Base-by-base conservation (phyloP, 2,329 filamentous ascomycete genomes). In the Trichoderma polysporum region DNA sequence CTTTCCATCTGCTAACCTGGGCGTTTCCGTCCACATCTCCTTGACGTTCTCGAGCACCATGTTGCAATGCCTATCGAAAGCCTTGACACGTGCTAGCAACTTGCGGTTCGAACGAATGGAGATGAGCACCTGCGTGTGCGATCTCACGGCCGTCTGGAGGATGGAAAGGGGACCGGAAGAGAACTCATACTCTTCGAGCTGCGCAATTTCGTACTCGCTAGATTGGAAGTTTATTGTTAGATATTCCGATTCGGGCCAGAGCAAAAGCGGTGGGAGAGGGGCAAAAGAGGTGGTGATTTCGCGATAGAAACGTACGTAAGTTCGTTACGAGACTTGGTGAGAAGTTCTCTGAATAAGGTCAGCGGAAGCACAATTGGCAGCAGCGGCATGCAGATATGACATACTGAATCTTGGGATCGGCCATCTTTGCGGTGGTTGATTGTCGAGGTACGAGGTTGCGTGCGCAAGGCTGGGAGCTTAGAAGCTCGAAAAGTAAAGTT, bases 11-110 rank as follows among this genome's bases (percentile, higher is more conserved):
- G 91, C 89, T 75, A 92, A 85, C 69, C 89, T 84, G 57, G 94
- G 93, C 66, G 91, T 95, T 83, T 99, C 95, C 10, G 94, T 97
- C 95, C 95, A 99, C 94, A 99, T 98, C 83, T 99, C 95, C 85
- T 82, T 81, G 52, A 96, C 93, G 73, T 97, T 97, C 84, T 97
- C 93, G 56, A 97, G 84, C 3, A 97, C 92, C 95, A 99, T 98
- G 83, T 99, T 99, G 87, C 94, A 98, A 82, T 99, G 95, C 69
- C 95, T 87, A 81, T 99, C 95, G 79, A 99, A 99, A 7, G 95
- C 95, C 85, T 99, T 99, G 76, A 99, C 94, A 71, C 95, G 91
- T 60, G 94, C 95, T 65, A 99, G 90, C 56, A 99, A 86, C 85
- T 99, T 99, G 81, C 94, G 91, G 85, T 98, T 98, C 87, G 97